Evolutionary conservation across 345 rosid genomes (phyloP).

Genomic region (Euphorbia peplus): DNA sequence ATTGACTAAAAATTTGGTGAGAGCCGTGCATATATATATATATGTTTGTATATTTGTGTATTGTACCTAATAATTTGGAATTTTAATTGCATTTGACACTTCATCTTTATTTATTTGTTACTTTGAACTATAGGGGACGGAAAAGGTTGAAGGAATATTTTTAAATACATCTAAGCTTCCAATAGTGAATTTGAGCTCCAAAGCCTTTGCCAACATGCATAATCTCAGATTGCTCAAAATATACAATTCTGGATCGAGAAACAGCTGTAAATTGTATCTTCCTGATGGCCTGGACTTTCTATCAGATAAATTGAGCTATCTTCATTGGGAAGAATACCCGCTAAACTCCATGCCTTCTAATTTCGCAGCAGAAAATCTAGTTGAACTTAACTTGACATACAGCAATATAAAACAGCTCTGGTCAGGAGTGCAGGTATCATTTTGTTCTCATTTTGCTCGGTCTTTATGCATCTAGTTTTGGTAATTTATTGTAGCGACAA

Average conservation of each 20-base stretch:
- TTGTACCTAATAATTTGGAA: neutral
- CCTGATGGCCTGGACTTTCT: neutral
- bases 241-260: neutral
- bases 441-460: too few relatives aligned
- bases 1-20: neutral
- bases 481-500: neutral
- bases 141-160: conserved; percentile 5
- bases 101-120: neutral
- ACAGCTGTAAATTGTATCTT: neutral
- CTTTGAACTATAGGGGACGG: neutral
- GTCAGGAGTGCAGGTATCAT: conserved; percentile 2
- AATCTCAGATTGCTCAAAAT: conserved; percentile 5
- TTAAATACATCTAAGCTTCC: neutral
- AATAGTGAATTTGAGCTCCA: neutral
- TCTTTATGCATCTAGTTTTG: too few relatives aligned
- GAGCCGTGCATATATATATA: neutral
- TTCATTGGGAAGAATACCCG: neutral
- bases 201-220: neutral
- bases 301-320: neutral
- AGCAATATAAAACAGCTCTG: neutral
- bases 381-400: neutral
- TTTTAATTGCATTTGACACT: neutral
- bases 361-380: neutral
- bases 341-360: neutral
- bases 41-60: neutral